A percentile compares a stretch with the other conserved stretches of the same genome.
Conservation (phyloP, 163 green algal species). For the Chlamydomonas reinhardtii region DNA sequence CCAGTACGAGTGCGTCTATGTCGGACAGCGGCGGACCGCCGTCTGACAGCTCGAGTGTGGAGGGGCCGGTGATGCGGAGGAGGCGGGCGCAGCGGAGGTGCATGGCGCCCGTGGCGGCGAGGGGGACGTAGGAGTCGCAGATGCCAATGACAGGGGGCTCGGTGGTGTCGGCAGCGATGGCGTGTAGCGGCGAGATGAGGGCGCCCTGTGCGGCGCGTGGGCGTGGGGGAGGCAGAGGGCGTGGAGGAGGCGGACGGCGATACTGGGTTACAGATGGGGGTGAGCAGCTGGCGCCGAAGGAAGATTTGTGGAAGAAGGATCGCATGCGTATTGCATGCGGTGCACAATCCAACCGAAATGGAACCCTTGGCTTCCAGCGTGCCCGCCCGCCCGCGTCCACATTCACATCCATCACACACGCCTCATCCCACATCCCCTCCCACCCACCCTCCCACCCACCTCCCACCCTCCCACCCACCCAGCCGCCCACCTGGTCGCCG, state of each 20-base stretch:
- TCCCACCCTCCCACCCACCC: background rate
- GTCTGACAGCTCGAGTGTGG: constrained; percentile 21
- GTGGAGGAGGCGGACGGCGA: background rate
- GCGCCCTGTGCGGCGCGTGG: background rate
- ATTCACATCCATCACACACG: too few species aligned
- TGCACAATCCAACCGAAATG: too few species aligned
- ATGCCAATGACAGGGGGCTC: background rate
- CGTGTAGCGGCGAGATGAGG: background rate
- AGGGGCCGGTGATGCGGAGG: background rate
- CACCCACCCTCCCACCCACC: background rate
- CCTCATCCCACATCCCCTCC: too few species aligned
- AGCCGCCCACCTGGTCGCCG: constrained; percentile 17
- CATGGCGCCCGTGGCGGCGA: background rate
- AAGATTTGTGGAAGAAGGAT: too few species aligned
- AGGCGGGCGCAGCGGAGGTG: background rate
- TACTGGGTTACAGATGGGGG: too few species aligned
- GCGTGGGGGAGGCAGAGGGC: background rate
- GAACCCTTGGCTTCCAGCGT: too few species aligned
- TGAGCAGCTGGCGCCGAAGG: too few species aligned
- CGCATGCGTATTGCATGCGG: too few species aligned
- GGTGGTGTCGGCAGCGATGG: background rate
- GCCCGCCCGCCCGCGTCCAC: too few species aligned
- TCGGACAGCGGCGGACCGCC: background rate
- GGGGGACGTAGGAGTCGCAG: constrained; percentile 3
- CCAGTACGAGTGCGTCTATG: constrained; percentile 37